Evolutionary conservation across 495 filamentous ascomycete species (phyloP).

Genomic region (Saxophila tyrrhenica): DNA sequence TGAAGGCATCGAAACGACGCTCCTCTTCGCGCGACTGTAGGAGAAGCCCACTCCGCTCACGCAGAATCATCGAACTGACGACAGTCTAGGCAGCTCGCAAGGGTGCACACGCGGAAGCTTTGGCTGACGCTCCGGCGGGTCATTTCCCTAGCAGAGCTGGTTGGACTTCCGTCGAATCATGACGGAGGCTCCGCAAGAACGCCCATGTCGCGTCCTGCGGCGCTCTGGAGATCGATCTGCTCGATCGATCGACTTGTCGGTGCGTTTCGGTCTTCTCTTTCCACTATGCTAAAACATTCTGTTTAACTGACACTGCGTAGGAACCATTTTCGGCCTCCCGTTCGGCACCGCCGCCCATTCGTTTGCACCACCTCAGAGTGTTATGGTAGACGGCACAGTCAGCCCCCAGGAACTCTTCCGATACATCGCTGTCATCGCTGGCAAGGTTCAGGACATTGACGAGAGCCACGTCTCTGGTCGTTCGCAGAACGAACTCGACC

Average conservation of each 20-base stretch:
- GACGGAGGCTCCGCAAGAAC: too few relatives aligned
- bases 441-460: slow-evolving; percentile 25
- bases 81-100: neutral
- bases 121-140: slow-evolving; percentile 6
- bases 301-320: slow-evolving; percentile 24
- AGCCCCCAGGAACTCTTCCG: slow-evolving; percentile 15
- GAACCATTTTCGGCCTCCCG: slow-evolving; percentile 26
- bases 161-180: slow-evolving; percentile 2
- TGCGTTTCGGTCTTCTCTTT: neutral
- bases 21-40: slow-evolving; percentile 2
- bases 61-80: neutral
- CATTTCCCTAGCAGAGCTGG: slow-evolving; percentile 3
- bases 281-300: slow-evolving; percentile 12
- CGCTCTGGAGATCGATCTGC: neutral
- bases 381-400: slow-evolving; percentile 22
- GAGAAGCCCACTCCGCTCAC: neutral
- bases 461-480: slow-evolving; percentile 4
- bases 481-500: slow-evolving; percentile 11
- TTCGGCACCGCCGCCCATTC: slow-evolving; percentile 19
- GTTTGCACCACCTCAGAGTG: neutral
- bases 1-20: slow-evolving; percentile 3
- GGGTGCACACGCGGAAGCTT: neutral
- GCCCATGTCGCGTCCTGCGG: too few relatives aligned
- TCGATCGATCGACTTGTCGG: neutral
- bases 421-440: slow-evolving; percentile 20